Conservation (phyloP, 2,329 filamentous ascomycete genomes). For the Trichoderma pleuroti region DNA sequence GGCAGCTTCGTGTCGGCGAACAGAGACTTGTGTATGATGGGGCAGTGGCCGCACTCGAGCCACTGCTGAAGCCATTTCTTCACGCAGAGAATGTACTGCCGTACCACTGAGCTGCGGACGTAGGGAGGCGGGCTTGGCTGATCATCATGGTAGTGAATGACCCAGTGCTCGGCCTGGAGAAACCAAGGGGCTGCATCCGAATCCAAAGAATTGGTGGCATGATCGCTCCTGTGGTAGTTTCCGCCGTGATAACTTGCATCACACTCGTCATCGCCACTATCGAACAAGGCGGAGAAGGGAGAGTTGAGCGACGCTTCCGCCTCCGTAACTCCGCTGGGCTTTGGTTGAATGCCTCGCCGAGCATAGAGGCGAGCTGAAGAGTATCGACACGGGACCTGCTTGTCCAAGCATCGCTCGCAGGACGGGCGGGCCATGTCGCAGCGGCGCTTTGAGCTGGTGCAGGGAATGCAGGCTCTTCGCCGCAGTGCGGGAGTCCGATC, state of each 20-base stretch:
- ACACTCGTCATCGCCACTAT: background rate
- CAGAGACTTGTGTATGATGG: conserved; percentile 29
- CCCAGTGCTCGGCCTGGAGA: conserved; percentile 24
- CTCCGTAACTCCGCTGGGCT: background rate
- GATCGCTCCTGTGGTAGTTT: no score
- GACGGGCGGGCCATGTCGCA: conserved; percentile 35
- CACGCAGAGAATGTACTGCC: conserved; percentile 28
- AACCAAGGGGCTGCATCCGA: conserved; percentile 17
- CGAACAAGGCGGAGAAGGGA: background rate
- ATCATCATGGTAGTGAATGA: conserved; percentile 14
- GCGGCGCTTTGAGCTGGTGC: conserved; percentile 36
- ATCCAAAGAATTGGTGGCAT: background rate
- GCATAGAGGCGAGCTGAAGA: conserved; percentile 19
- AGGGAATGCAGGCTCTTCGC: conserved; percentile 34
- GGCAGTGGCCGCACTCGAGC: conserved; percentile 26
- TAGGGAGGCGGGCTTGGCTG: background rate
- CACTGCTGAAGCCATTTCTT: conserved; percentile 27
- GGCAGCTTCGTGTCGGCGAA: conserved; percentile 27
- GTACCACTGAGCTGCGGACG: conserved; percentile 22
- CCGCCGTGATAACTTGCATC: background rate
- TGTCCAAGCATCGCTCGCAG: conserved; percentile 33
- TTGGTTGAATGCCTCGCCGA: background rate
- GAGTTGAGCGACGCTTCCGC: background rate
- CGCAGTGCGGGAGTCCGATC: background rate
- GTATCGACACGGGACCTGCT: conserved; percentile 27